Evolutionary conservation across 1,284 basidiomycete genomes (phyloP).

Genomic region (Pseudozyma sp.): DNA sequence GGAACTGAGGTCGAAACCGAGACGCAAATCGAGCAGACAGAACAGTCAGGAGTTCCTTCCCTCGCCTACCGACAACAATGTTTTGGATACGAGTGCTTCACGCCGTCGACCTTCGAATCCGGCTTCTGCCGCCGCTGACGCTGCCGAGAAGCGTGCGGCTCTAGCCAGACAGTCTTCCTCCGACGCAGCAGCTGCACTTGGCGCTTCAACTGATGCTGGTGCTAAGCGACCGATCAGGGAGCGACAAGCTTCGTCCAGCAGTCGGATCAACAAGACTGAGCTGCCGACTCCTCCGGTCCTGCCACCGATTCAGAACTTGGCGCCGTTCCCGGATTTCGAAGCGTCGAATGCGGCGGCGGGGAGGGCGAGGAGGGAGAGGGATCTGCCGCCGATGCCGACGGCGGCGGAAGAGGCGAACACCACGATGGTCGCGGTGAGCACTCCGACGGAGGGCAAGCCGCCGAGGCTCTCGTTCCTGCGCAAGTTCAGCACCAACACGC

Average conservation of each 20-base stretch:
- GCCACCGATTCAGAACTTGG: conserved; percentile 54
- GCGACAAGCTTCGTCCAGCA: conserved; percentile 26
- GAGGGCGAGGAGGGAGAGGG: conserved; percentile 21
- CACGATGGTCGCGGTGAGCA: conserved; percentile 30
- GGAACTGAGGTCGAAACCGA: conserved; percentile 30
- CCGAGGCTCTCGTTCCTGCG: conserved; percentile 42
- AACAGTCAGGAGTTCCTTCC: conserved; percentile 25
- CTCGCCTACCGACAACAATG: conserved; percentile 4
- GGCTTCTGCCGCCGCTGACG: conserved; percentile 44
- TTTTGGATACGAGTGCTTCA: conserved; percentile 6
- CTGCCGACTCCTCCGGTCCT: conserved; percentile 36
- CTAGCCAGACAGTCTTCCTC: conserved; percentile 16
- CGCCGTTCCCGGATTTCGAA: conserved; percentile 42
- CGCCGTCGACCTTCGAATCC: conserved; percentile 35
- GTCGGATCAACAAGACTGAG: conserved; percentile 29
- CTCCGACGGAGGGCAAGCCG: conserved; percentile 24
- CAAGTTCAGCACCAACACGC: conserved; percentile 39
- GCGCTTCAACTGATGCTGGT: neutral
- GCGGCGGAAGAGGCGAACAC: conserved; percentile 17
- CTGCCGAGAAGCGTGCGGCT: conserved; percentile 46
- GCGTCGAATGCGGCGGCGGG: neutral
- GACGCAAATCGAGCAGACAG: conserved; percentile 24
- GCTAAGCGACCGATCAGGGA: conserved; percentile 26
- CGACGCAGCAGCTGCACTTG: conserved; percentile 5
- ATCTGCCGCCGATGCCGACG: conserved; percentile 44